Evolutionary conservation across 331 rosid species (phyloP).

Genomic region (Cucumis variabilis): DNA sequence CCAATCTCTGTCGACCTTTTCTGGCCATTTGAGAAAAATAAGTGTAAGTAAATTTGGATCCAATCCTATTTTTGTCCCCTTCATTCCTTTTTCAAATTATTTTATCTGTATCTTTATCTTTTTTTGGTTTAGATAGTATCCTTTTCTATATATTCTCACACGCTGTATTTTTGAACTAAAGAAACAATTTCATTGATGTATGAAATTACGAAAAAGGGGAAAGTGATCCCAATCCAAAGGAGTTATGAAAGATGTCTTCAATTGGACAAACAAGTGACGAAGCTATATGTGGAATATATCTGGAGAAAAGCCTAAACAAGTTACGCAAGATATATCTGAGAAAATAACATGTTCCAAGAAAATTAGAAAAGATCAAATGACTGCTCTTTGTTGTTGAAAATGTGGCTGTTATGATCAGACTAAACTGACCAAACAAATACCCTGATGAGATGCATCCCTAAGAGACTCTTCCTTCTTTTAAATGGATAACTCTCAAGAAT

Average conservation of each 20-base stretch:
- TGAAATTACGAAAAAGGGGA: background rate
- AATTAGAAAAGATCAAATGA: background rate
- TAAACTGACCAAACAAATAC: no score
- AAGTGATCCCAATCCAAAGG: background rate
- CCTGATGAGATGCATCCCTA: background rate
- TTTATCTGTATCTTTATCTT: no score
- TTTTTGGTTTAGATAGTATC: background rate
- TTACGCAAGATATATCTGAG: background rate
- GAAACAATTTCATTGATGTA: background rate
- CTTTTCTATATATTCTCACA: background rate
- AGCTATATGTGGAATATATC: background rate
- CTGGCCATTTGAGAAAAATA: slow-evolving; percentile 91
- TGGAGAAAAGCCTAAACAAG: background rate
- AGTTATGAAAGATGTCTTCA: background rate
- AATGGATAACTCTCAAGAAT: background rate
- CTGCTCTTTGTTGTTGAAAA: background rate
- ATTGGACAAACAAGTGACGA: background rate
- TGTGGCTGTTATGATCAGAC: background rate
- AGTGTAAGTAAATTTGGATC: slow-evolving; percentile 64
- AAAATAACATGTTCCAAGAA: background rate
- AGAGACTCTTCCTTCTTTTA: background rate
- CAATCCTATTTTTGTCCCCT: background rate
- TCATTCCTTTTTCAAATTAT: background rate
- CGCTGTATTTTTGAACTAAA: background rate
- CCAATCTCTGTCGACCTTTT: slow-evolving; percentile 91